Conservation (phyloP, 176 grass and related monocot species). For the Triticum monococcum region DNA sequence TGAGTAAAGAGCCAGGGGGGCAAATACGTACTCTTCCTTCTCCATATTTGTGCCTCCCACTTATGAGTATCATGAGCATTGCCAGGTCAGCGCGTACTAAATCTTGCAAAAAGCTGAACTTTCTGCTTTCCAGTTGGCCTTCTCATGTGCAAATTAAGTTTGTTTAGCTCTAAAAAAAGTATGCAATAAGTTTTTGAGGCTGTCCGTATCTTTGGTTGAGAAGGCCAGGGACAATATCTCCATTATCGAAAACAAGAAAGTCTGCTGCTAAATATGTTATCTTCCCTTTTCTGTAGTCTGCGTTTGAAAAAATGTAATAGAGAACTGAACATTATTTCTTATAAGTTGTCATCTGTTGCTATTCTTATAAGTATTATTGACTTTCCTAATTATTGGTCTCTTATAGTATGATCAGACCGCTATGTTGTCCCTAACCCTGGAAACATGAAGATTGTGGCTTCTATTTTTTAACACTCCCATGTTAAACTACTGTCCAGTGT, state of each 20-base stretch:
- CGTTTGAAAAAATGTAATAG: background rate
- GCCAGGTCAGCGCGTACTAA: constrained; percentile 58
- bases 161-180: background rate
- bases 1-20: constrained; percentile 52
- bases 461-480: background rate
- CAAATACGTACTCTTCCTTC: constrained; percentile 60
- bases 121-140: background rate
- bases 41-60: constrained; percentile 82
- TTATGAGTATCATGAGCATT: constrained; percentile 93
- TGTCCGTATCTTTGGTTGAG: background rate
- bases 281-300: background rate
- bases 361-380: background rate
- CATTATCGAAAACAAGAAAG: background rate
- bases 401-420: background rate
- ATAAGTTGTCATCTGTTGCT: background rate
- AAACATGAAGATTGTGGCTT: background rate
- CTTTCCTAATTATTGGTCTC: constrained; percentile 18
- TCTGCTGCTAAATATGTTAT: background rate
- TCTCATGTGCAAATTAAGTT: background rate
- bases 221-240: background rate
- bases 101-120: background rate
- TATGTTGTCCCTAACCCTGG: background rate
- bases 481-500: background rate
- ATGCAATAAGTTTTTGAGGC: background rate
- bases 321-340: background rate